These are phyloP conservation scores for Dissophora globulifera DNA, from an alignment of 192 early-diverging fungal genomes.

Conservation along the genomic window DNA sequence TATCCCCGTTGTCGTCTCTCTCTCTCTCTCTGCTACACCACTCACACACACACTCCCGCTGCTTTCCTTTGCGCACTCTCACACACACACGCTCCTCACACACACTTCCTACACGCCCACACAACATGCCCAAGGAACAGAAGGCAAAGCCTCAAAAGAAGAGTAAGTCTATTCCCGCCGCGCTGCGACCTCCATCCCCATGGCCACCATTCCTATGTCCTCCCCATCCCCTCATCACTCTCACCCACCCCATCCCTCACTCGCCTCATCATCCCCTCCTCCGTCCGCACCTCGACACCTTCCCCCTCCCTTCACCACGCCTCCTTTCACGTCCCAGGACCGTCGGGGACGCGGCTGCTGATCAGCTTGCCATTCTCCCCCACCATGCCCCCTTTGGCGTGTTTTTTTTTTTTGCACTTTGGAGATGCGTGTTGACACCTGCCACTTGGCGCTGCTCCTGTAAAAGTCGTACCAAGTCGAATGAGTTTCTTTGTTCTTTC, in stretches of 20 bases:
- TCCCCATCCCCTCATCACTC: slow-evolving; percentile 11
- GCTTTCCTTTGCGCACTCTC: slow-evolving; percentile 11
- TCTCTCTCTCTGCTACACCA: slow-evolving; percentile 4
- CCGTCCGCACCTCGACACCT: neutral
- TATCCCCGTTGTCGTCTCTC: slow-evolving; percentile 14
- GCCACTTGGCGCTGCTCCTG: no score
- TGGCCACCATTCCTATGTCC: neutral
- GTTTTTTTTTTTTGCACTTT: no score
- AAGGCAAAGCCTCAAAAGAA: slow-evolving; percentile 40
- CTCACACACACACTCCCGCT: neutral
- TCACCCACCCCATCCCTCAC: neutral
- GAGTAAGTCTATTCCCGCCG: slow-evolving; percentile 18
- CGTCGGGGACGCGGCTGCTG: no score
- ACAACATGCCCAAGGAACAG: slow-evolving; percentile 42
- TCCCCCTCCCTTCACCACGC: no score
- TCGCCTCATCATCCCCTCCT: neutral
- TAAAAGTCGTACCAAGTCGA: neutral
- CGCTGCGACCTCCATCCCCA: neutral
- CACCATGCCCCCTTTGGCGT: no score
- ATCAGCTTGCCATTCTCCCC: no score
- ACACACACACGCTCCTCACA: neutral
- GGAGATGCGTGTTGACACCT: no score
- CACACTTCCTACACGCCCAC: slow-evolving; percentile 16
- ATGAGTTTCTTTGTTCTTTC: neutral
- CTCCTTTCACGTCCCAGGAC: no score